Evolutionary conservation across 2,329 filamentous ascomycete genomes (phyloP), one percentile per base, ranked within the genome.

Genomic region (Colletotrichum australisinense): DNA sequence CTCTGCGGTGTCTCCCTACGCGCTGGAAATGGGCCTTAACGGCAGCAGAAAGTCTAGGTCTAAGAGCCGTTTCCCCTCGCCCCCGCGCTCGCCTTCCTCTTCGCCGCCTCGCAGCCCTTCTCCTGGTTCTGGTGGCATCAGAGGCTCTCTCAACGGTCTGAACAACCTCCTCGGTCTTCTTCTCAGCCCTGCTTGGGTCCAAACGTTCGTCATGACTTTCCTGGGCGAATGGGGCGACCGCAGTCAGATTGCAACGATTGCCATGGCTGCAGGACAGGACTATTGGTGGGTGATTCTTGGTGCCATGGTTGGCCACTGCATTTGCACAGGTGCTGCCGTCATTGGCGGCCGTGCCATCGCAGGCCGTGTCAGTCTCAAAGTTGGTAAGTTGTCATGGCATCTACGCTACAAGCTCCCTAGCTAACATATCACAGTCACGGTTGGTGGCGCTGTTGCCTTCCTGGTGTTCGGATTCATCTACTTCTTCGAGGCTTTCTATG

Each of bases 121-220:
- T 22, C 89, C 86, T 58, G 83, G 82, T 38, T 78, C 81, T 7
- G 79, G 81, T 24, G 55, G 81, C 28, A 49, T 74, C n/a, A 67
- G 79, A 5, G 76, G 80, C 75, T 72, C 84, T 81, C 74, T 89
- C 75, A 81, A 88, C 24, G 95, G 97, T 1, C 85, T 98, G 28
- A 92, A 92, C 81, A 99, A 99, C 78, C 90, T 99, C 4, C 91
- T 95, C 75, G 95, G 94, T 12, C 87, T 99, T 7, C 89, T 99
- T 5, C 88, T 99, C 52, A 98, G 94, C 83, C 97, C 97, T 1
- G 97, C 95, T 0, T 99, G 97, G 97, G 97, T 99, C 16, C 96
- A 98, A 84, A 99, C 97, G 0, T 99, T 99, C 81, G 91, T 97
- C 78, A 99, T 99, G 97, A 99, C 97, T 2, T 99, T 99, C 85